Conservation (phyloP, 2,329 filamentous ascomycete species). For the Pseudogymnoascus sp. region DNA sequence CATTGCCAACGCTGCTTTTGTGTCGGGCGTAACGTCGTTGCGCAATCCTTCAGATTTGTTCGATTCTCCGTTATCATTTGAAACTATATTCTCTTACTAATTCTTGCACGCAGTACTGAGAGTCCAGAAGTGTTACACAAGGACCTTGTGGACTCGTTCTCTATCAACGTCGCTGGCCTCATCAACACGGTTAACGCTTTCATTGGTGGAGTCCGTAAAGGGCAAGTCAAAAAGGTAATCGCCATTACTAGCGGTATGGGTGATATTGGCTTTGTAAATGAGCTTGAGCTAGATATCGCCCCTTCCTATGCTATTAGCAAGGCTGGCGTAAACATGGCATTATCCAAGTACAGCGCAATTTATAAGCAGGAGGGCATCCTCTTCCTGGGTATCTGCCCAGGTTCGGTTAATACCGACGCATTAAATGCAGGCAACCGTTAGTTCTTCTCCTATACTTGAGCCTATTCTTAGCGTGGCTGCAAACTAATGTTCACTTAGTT, state of each 20-base stretch:
- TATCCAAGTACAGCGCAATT: slow-evolving; percentile 41
- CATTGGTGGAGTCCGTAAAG: slow-evolving; percentile 42
- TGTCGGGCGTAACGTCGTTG: slow-evolving; percentile 15
- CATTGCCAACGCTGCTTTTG: slow-evolving; percentile 25
- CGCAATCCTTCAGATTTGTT: slow-evolving; percentile 15
- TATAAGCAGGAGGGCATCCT: slow-evolving; percentile 39
- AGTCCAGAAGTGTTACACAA: background rate
- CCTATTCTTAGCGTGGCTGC: background rate
- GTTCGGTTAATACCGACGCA: slow-evolving; percentile 36
- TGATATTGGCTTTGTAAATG: slow-evolving; percentile 36
- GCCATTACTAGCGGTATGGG: slow-evolving; percentile 39
- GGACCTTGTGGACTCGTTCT: slow-evolving; percentile 29
- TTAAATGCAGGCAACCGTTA: slow-evolving; percentile 9
- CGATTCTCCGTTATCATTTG: slow-evolving; percentile 17
- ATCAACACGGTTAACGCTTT: slow-evolving; percentile 45
- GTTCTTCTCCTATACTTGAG: background rate
- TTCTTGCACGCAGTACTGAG: slow-evolving; percentile 11
- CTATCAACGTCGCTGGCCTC: slow-evolving; percentile 42
- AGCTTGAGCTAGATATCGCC: slow-evolving; percentile 30
- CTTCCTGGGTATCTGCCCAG: slow-evolving; percentile 44
- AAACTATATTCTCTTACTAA: background rate
- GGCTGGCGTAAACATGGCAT: slow-evolving; percentile 41
- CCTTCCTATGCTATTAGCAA: slow-evolving; percentile 42
- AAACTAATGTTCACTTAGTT: background rate
- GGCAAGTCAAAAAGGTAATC: slow-evolving; percentile 44